Base-by-base conservation (phyloP, 768 basidiomycete species). In the Auricularia sp. region DNA sequence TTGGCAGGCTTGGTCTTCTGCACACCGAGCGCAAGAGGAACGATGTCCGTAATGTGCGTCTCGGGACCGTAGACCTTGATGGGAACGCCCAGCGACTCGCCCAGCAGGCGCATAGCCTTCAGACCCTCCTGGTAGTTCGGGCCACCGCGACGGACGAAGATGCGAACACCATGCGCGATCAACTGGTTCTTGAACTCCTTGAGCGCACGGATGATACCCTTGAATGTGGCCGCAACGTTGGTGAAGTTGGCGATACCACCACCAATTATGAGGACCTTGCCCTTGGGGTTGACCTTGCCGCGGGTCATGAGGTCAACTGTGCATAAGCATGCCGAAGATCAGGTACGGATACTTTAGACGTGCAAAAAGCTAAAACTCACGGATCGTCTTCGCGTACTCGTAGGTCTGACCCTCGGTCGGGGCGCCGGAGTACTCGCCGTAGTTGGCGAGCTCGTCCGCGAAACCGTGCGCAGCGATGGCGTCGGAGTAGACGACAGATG, bases 241-340 rank as follows among this genome's bases (percentile, higher is more conserved):
- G 94, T 98, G 80, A 99, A 99, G 86, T 99, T 99, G 80, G 97
- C 97, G 67, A 97, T 97, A 79, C 96, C 96, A 78, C 97, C 97
- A 77, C 96, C 97, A 69, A 99, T 97, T 83, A 99, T 97, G 77
- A 98, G 90, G 74, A 98, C 86, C 80, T 99, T 99, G 81, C 97
- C 97, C 61, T 97, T 79, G 11, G 76, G 73, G 68, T 72, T 67
- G 62, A 87, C 80, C 70, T 85, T 82, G 59, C 95, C 94, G 65
- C 96, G 93, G 54, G 92, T 98, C 76, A 98, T 92, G 66, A 99
- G 80, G 75, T 98, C 95, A 73, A 98, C 90, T 86, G 69, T 47
- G 33, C 29, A 29, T 29, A 29, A 33, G 23, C 23, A 47, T 61
- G 35, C 61, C 2, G 53, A 35, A 56, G n/a, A 5, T 51, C 47